Evolutionary conservation across 148 eudicot species (phyloP), one percentile per base, ranked within the genome.

Genomic region (Vaccinium myrtillus): DNA sequence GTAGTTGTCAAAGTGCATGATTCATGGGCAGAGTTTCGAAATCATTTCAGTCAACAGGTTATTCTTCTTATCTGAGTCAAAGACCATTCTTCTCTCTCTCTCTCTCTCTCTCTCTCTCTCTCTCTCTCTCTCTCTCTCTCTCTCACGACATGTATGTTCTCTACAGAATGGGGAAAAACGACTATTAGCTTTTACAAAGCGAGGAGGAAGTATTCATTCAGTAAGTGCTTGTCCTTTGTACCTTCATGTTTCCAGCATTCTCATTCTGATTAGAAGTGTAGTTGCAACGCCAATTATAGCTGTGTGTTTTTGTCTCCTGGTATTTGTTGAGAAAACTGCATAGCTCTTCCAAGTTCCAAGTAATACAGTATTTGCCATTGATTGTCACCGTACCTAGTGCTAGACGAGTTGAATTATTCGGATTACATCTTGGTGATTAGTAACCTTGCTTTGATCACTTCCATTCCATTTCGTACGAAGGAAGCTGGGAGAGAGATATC

Each of bases 1-100:
- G 99, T 96, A 50, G 98, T 96, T 65, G 98, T 96, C 49, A 96
- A 96, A 90, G 94, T 91, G 84, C 99, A 96, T 88, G 84, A 85
- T 78, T 94, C 98, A 14, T 96, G 98, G 98, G 84, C 89, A 36
- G 93, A 92, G 36, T 96, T 96, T 81, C 93, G 91, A 84, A 93
- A 92, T 39, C 93, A 94, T 88, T 96, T 93, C 91, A 90, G 32
- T 73, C 86, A 83, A 46, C 99, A 94, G 95, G 99, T 96, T 82
- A 59, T 82, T 63, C 49, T 70, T 65, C 70, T 78, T 82, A 65
- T 56, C 32, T 18, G 78, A 76, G n/a, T 11, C 76, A 76, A 59
- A 46, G 43, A 51, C 6, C 6, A 16, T 75, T 69, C 36, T 78
- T 79, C 65, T 79, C 56, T 27, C 49, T 73, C 63, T 82, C 77